phyloP scores from a whole-genome alignment of 352 stramenopile species.

The Phytophthora palmivora region DNA sequence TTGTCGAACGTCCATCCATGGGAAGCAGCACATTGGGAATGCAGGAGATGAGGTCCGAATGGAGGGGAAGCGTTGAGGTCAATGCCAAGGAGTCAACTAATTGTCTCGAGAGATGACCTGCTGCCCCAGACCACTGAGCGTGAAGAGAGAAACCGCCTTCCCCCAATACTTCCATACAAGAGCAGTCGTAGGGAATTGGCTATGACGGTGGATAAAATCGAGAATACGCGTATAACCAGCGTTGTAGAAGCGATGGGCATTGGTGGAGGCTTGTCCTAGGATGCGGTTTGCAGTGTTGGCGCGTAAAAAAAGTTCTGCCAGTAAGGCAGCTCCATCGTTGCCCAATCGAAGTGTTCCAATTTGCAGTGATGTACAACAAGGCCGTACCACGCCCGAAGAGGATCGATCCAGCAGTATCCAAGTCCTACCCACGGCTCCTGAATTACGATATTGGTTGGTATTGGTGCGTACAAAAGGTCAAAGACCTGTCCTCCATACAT shows the following conservation, averaged over 20 bases:
- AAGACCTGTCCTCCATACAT: no score
- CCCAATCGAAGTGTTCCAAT: not conserved
- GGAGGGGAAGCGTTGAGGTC: not conserved
- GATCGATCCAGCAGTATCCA: constrained; percentile 11
- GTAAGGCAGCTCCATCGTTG: no score
- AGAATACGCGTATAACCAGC: constrained; percentile 5
- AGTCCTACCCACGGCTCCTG: constrained; percentile 3
- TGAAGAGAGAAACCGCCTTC: no score
- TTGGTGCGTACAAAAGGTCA: no score
- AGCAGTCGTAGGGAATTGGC: not conserved
- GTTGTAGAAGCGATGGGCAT: not conserved
- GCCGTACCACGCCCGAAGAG: not conserved
- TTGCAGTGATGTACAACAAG: not conserved
- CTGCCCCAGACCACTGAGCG: not conserved
- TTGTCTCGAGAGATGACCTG: not conserved
- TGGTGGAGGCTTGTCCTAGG: not conserved
- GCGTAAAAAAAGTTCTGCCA: constrained; percentile 12
- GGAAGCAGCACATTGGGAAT: not conserved
- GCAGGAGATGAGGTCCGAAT: constrained; percentile 3
- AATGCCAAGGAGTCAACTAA: not conserved
- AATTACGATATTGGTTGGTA: constrained; percentile 3
- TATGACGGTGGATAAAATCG: constrained; percentile 15
- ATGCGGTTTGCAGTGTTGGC: not conserved
- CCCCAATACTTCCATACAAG: no score
- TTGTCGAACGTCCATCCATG: constrained; percentile 10